These are phyloP conservation scores for Emmonsia crescens DNA, from an alignment of 2,329 filamentous ascomycete species.

Conservation along the genomic window DNA sequence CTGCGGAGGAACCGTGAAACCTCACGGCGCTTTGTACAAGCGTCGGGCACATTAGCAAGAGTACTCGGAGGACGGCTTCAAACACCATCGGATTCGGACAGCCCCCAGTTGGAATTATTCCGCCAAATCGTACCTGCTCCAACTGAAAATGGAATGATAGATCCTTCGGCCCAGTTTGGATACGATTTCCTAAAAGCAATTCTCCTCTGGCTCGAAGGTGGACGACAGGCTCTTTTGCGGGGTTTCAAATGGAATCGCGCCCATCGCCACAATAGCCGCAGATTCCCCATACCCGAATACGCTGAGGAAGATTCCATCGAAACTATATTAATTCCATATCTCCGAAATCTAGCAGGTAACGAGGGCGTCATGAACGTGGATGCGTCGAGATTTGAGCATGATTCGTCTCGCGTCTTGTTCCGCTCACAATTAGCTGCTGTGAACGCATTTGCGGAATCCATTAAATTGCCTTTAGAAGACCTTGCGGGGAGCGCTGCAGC, in stretches of 20 bases:
- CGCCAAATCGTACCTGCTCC: conserved; percentile 39
- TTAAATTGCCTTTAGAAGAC: conserved; percentile 44
- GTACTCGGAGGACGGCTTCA: conserved; percentile 45
- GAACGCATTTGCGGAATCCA: conserved; percentile 43
- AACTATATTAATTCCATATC: conserved; percentile 47
- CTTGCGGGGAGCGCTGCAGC: conserved; percentile 31
- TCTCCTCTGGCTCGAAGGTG: conserved; percentile 51
- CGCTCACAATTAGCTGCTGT: conserved; percentile 45
- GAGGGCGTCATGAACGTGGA: conserved; percentile 46
- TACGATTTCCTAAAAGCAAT: conserved; percentile 57
- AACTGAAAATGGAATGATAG: conserved; percentile 30
- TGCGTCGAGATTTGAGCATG: conserved; percentile 46
- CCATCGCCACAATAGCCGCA: conserved; percentile 30
- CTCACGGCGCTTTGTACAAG: conserved; percentile 51
- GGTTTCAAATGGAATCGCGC: conserved; percentile 43
- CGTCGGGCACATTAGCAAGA: conserved; percentile 46
- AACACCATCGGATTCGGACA: conserved; percentile 30
- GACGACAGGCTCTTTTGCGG: conserved; percentile 43
- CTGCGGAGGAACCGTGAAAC: conserved; percentile 46
- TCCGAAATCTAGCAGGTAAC: conserved; percentile 43
- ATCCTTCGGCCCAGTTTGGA: conserved; percentile 43
- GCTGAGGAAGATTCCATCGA: conserved; percentile 45
- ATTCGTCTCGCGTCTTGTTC: conserved; percentile 44
- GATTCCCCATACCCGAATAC: conserved; percentile 43
- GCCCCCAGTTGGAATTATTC: conserved; percentile 36